Percentiles rank a stretch among this genome's conserved stretches.
These are phyloP conservation scores for Cutaneotrichosporon mucoides DNA, from an alignment of 1,284 basidiomycete species.

Conservation along the genomic window DNA sequence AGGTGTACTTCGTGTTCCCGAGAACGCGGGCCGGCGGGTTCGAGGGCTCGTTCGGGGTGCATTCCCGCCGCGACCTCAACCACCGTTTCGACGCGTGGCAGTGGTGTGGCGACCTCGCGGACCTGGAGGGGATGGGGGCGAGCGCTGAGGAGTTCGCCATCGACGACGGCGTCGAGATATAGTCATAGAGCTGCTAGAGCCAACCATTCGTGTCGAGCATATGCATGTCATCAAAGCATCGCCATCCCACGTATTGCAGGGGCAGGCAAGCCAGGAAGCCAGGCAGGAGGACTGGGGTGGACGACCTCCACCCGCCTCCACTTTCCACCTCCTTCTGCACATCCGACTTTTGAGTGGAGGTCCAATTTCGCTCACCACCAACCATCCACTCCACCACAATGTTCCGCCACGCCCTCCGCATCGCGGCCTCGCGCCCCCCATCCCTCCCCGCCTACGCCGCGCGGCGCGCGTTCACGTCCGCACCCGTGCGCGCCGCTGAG, in stretches of 20 bases:
- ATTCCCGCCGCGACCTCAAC: constrained; percentile 71
- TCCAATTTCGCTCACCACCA: no score
- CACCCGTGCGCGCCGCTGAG: constrained; percentile 3
- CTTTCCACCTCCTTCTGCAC: no score
- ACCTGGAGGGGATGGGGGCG: constrained; percentile 8
- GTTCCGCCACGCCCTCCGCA: constrained; percentile 2
- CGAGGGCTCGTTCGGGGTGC: constrained; percentile 58
- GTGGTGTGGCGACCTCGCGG: constrained; percentile 25
- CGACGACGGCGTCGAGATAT: constrained; percentile 14
- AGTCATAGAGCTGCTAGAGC: not conserved
- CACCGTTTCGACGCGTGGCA: constrained; percentile 68
- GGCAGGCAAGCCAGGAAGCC: no score
- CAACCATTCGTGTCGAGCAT: no score
- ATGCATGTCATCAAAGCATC: no score
- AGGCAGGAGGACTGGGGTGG: no score
- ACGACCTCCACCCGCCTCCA: no score
- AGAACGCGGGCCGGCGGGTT: constrained; percentile 54
- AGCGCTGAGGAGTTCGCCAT: constrained; percentile 16
- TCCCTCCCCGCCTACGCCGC: not conserved
- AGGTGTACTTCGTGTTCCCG: constrained; percentile 69
- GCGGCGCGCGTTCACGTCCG: not conserved
- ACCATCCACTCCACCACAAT: not conserved
- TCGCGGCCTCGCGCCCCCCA: not conserved
- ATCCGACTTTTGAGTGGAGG: no score
- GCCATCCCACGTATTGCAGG: no score